phyloP scores from a whole-genome alignment of 495 filamentous ascomycete genomes.

The Neurospora sp. region DNA sequence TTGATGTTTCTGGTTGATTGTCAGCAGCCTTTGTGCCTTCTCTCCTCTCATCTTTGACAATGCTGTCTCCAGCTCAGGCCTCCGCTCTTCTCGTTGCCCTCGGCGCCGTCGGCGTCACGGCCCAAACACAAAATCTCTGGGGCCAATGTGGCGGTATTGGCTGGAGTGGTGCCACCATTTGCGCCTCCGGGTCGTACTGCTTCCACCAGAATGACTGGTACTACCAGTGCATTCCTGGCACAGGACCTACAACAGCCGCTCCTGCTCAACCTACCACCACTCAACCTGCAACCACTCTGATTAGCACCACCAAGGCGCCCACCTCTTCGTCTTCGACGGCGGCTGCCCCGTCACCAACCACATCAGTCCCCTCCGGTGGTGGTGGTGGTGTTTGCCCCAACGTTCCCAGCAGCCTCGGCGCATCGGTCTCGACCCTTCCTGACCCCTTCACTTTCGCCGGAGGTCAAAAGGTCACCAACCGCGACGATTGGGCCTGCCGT shows the following conservation, averaged over 20 bases:
- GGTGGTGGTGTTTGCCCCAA: constrained; percentile 7
- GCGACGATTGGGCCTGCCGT: constrained; percentile 38
- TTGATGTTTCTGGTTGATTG: not conserved
- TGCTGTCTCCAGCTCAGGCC: constrained; percentile 9
- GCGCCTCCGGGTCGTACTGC: constrained; percentile 30
- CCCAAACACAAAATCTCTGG: constrained; percentile 14
- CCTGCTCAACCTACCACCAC: not conserved
- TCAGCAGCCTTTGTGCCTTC: not conserved
- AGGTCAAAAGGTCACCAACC: constrained; percentile 33
- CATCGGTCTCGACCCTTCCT: constrained; percentile 25
- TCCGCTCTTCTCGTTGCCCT: constrained; percentile 15
- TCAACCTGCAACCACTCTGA: not conserved
- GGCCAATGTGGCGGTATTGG: constrained; percentile 36
- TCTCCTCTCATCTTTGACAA: not conserved
- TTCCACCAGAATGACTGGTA: constrained; percentile 32
- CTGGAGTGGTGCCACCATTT: constrained; percentile 34
- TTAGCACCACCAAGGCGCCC: not conserved
- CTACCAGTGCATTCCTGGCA: constrained; percentile 25
- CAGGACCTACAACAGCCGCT: constrained; percentile 3
- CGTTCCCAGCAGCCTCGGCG: constrained; percentile 6
- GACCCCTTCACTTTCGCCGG: constrained; percentile 42
- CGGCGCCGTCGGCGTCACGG: constrained; percentile 7
- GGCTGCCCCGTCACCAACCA: not conserved
- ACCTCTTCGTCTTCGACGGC: not conserved
- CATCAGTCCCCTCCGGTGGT: not conserved